Evolutionary conservation across 345 rosid species (phyloP).

Genomic region (Gossypium stocksii): DNA sequence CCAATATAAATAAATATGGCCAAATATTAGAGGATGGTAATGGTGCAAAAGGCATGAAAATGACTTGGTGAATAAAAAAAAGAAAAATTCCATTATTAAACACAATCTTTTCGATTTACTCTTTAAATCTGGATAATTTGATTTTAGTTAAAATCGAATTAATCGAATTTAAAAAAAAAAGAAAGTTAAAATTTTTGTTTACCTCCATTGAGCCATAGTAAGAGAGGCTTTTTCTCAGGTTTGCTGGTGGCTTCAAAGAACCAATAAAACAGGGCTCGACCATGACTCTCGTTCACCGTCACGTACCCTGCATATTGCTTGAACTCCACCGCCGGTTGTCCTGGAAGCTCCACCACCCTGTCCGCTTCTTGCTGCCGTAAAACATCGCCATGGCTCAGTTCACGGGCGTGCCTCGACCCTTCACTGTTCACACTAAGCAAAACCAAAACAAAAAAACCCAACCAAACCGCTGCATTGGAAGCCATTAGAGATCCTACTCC

Average conservation of each 20-base stretch:
- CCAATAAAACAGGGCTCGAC: constrained; percentile 83
- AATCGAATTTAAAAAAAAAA: too few relatives aligned
- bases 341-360: constrained; percentile 51
- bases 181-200: not conserved
- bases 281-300: constrained; percentile 63
- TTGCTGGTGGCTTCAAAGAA: constrained; percentile 57
- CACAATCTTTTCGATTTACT: too few relatives aligned
- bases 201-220: constrained; percentile 92
- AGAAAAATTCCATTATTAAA: too few relatives aligned
- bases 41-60: too few relatives aligned
- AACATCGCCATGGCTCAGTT: constrained; percentile 4
- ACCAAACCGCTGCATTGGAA: not conserved
- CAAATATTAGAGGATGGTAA: not conserved
- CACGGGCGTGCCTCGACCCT: not conserved
- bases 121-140: too few relatives aligned
- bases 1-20: not conserved
- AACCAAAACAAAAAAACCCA: constrained; percentile 8
- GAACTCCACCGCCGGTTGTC: constrained; percentile 61
- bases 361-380: constrained; percentile 50
- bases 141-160: too few relatives aligned
- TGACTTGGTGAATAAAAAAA: not conserved
- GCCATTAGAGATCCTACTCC: not conserved
- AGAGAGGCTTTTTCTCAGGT: constrained; percentile 49
- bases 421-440: not conserved
- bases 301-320: constrained; percentile 73